Conservation (phyloP, 345 rosid species). For the Mangifera indica region DNA sequence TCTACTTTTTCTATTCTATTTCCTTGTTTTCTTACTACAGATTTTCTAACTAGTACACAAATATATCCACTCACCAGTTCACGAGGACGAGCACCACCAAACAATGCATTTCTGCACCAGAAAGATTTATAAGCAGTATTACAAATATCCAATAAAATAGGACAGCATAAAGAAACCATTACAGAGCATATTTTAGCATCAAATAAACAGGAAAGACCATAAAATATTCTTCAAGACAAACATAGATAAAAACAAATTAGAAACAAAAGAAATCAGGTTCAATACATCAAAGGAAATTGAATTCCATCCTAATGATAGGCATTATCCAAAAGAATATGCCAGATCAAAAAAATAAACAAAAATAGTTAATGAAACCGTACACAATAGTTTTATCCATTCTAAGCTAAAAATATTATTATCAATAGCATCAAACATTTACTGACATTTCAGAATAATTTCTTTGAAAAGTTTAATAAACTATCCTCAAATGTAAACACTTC, state of each 20-base stretch:
- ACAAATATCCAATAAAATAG: neutral
- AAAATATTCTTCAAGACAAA: neutral
- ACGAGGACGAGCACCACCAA: conserved; percentile 86
- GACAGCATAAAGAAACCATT: neutral
- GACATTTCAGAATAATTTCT: neutral
- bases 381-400: too few relatives aligned
- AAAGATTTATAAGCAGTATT: conserved; percentile 13
- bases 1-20: too few relatives aligned
- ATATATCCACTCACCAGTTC: conserved; percentile 60
- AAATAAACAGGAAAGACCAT: neutral
- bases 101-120: conserved; percentile 62
- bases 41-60: conserved; percentile 8
- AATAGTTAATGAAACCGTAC: neutral
- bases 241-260: too few relatives aligned
- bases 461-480: neutral
- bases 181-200: neutral
- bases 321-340: neutral
- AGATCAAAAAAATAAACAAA: too few relatives aligned
- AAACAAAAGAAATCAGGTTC: neutral
- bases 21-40: neutral
- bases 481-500: too few relatives aligned
- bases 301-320: neutral
- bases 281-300: neutral
- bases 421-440: neutral
- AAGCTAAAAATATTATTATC: neutral